Conservation (phyloP, 441 rosid species). For the Metrosideros polymorpha region DNA sequence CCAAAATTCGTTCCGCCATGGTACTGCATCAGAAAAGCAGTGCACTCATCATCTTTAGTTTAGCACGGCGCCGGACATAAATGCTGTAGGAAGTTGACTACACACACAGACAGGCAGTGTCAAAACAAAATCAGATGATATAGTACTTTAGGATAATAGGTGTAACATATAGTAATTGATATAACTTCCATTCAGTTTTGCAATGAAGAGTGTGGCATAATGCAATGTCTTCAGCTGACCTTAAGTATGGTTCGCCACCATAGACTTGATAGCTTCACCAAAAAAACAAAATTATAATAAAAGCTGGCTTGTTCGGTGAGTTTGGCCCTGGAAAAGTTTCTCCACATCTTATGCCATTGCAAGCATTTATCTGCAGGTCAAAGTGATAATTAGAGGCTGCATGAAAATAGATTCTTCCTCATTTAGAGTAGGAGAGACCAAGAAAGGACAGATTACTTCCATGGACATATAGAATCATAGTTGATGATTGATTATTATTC, state of each 20-base stretch:
- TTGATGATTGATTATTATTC: neutral
- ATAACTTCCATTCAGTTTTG: constrained; percentile 48
- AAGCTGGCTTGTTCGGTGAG: constrained; percentile 38
- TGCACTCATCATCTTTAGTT: neutral
- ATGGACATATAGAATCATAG: neutral
- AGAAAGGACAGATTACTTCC: neutral
- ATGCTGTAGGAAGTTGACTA: neutral
- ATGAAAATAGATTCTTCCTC: neutral
- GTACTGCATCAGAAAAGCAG: constrained; percentile 25
- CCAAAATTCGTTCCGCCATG: constrained; percentile 96
- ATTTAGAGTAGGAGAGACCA: neutral
- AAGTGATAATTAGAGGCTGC: neutral
- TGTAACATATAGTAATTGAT: constrained; percentile 60
- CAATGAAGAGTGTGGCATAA: constrained; percentile 52
- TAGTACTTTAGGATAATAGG: neutral
- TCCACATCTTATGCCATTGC: constrained; percentile 70
- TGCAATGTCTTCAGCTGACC: constrained; percentile 64
- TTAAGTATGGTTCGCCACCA: constrained; percentile 48
- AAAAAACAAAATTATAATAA: neutral
- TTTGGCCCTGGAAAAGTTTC: constrained; percentile 60
- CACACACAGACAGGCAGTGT: neutral
- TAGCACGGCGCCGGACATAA: neutral
- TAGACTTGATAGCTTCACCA: constrained; percentile 50
- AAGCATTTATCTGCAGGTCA: constrained; percentile 43
- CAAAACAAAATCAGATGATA: neutral